These are phyloP conservation scores for Rhododendron henanense DNA, from an alignment of 148 eudicot species.

Conservation along the genomic window DNA sequence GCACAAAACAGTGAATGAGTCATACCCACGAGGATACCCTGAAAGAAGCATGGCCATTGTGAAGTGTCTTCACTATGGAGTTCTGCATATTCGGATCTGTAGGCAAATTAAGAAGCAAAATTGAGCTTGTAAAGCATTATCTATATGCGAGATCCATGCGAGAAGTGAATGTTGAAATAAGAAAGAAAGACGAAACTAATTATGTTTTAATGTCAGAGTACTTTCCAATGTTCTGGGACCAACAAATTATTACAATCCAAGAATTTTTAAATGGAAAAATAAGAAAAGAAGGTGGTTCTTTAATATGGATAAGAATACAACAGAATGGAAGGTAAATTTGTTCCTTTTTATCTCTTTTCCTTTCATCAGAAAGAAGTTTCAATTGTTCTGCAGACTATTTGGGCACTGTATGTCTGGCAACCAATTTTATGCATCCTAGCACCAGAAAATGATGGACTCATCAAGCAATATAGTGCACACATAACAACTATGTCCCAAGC, in stretches of 20 bases:
- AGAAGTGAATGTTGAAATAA: not conserved
- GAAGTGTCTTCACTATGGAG: slow-evolving; percentile 56
- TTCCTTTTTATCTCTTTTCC: not conserved
- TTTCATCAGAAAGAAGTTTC: not conserved
- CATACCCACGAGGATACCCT: slow-evolving; percentile 68
- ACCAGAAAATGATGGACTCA: not conserved
- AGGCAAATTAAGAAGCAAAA: slow-evolving; percentile 9
- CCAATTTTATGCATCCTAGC: not conserved
- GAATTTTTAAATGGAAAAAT: not conserved
- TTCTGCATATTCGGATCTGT: slow-evolving; percentile 73
- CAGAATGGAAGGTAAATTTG: not conserved
- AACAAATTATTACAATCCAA: not conserved
- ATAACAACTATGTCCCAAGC: not conserved
- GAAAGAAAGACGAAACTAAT: not conserved
- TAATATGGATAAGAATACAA: not conserved
- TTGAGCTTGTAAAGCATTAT: not conserved
- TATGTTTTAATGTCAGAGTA: not conserved
- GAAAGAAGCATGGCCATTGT: slow-evolving; percentile 67
- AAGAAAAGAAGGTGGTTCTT: not conserved
- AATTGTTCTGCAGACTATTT: not conserved
- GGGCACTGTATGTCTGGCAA: not conserved
- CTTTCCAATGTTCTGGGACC: not conserved
- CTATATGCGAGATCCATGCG: not conserved
- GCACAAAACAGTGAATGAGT: slow-evolving; percentile 2
- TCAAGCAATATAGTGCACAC: not conserved